Conservation (phyloP, 176 grass and related monocot genomes). For the Tillandsia fasciculata region DNA sequence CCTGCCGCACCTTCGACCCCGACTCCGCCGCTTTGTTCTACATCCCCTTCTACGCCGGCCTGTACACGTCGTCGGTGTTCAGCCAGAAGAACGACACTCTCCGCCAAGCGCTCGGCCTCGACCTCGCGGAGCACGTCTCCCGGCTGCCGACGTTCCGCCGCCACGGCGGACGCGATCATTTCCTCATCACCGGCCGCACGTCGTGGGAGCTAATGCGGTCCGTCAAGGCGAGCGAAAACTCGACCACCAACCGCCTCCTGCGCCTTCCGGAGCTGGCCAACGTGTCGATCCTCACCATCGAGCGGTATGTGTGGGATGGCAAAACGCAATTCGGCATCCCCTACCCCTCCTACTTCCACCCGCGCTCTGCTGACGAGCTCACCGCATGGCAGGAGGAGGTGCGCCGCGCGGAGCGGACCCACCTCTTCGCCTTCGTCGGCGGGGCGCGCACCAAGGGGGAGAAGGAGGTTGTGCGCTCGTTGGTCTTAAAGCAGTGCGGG, state of each 20-base stretch:
- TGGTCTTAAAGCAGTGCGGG: conserved; percentile 49
- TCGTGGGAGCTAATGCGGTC: conserved; percentile 42
- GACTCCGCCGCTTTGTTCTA: not conserved
- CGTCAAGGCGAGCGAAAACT: conserved; percentile 30
- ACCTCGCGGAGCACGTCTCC: conserved; percentile 23
- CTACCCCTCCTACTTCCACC: conserved; percentile 74
- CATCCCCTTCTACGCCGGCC: conserved; percentile 21
- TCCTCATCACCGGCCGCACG: conserved; percentile 44
- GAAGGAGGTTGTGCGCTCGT: conserved; percentile 37
- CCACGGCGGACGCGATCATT: conserved; percentile 40
- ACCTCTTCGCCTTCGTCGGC: conserved; percentile 67
- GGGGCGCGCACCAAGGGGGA: conserved; percentile 31
- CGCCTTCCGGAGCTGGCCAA: conserved; percentile 43
- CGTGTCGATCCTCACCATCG: conserved; percentile 70
- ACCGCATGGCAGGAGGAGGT: conserved; percentile 44
- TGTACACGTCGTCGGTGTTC: conserved; percentile 1
- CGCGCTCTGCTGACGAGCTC: conserved; percentile 40
- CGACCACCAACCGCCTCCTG: conserved; percentile 58
- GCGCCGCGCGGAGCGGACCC: conserved; percentile 21
- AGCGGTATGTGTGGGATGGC: conserved; percentile 37
- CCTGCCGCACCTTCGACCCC: conserved; percentile 23
- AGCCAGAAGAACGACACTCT: conserved; percentile 2
- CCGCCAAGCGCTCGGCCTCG: conserved; percentile 36
- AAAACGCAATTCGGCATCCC: conserved; percentile 43
- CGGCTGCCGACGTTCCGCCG: conserved; percentile 23